Evolutionary conservation across 345 rosid species (phyloP), one percentile per base, ranked within the genome.

Genomic region (Nasturtium officinale): DNA sequence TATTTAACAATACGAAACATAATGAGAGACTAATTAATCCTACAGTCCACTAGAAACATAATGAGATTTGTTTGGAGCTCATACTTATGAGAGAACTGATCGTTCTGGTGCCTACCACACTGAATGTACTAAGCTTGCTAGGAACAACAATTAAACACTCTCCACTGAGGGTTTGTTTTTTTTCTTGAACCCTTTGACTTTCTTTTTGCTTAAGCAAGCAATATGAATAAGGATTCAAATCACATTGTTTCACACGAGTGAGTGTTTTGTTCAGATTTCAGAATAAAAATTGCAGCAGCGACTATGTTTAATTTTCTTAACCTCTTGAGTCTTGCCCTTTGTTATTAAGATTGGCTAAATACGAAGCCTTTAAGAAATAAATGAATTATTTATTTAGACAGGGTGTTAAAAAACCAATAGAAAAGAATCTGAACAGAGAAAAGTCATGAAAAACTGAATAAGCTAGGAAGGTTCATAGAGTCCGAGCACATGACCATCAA

Each of bases 41-140:
- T n/a, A n/a, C n/a, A n/a, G n/a, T n/a, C n/a, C n/a, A n/a, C n/a
- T n/a, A n/a, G n/a, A n/a, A n/a, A n/a, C n/a, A n/a, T n/a, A n/a
- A n/a, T n/a, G 99, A 82, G 99, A 95, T 82, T 84, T 95, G 69
- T 95, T 95, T 38, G 98, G 99, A 60, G 99, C 98, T 0, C 98
- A 95, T 74, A 95, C 99, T 9, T 95, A 95, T 65, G 96, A 95
- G 83, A 90, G 99, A 82, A 79, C 68, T 3, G 99, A 95, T 82
- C 87, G 87, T 30, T 78, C 98, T 0, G 99, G 97, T 2, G 70
- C 94, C 0, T 92, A 74, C 79, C 99, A 95, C 51, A 89, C 98
- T 0, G 98, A 95, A 59, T 95, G 98, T 98, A 86, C 92, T 17
- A 90, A 91, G 81, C 90, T 82, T 68, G 98, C 96, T 42, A 80